Evolutionary conservation across 805 yeast genomes (phyloP), one percentile per base, ranked within the genome.

Genomic region (Metschnikowia picachoensis): DNA sequence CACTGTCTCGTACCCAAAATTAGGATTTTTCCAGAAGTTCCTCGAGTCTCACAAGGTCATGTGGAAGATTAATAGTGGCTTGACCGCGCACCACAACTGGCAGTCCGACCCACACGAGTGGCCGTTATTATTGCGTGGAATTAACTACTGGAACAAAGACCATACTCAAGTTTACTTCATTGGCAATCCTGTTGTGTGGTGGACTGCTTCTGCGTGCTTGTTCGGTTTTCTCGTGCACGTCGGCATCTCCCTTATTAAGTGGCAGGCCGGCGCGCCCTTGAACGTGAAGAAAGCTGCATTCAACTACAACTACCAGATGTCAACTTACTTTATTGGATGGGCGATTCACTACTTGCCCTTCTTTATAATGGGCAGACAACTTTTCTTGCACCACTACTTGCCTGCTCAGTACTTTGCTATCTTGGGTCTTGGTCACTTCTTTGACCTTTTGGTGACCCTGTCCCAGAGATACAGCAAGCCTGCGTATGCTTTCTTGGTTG

Each of bases 351-450:
- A 78, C 61, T 61, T 74, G 44, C 95, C 95, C 55, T 86, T 87
- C 43, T 83, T 79, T 67, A 70, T 91, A 48, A 91, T 91, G 98
- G 90, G 83, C 20, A 82, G 98, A 70, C 97, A 91, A 70, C 68
- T 91, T 67, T 91, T 92, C 72, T 73, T 91, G 62, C 98, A 91
- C 66, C 98, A 91, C 67, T 92, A 92, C 66, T 70, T 94, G 55
- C 97, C 97, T 46, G 88, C 98, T 2, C 78, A 88, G 43, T 94
- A 89, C 70, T 94, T 94, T 67, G 94, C 89, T 39, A 73, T 87
- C 44, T 73, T 88, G 52, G 87, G 85, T 2, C 70, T 88, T 42
- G 87, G 86, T n/a, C 91, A 85, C 51, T 70, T 76, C 44, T 67
- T 82, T 39, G 87, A 83, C 52, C 65, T 80, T 44, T 52, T 78